Evolutionary conservation across 179 eudicot species (phyloP), one percentile per base, ranked within the genome.

Genomic region (Corrigiola litoralis): DNA sequence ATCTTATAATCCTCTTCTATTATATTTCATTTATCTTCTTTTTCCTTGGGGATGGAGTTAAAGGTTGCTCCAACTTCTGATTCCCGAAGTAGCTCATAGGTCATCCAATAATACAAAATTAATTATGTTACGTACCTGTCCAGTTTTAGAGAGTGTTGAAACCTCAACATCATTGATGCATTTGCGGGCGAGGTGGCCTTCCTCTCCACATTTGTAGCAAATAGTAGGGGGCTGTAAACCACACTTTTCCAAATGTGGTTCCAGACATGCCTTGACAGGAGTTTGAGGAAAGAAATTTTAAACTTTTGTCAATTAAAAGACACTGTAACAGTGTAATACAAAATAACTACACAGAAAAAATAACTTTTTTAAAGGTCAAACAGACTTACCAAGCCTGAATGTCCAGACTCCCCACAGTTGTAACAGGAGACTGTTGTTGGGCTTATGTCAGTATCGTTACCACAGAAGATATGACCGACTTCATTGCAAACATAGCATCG

Each of bases 391-490:
- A 53, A 51, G 40, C 81, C 81, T 33, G 69, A 49, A 63, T 78
- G 81, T 27, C 65, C 76, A 62, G 63, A 37, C 63, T 66, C 59
- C 67, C 78, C 78, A 45, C 76, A 78, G 27, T 66, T 65, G 55
- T 66, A 70, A 62, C 81, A 78, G 61, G 81, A 78, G 10, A 49
- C 63, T 60, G 67, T 37, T 42, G 49, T 28, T 48, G 68, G 61
- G 47, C 50, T 68, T 38, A 67, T 47, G 20, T 50, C 47, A 5
- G 51, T 18, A 41, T 34, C 27, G 59, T 64, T 67, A 50, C 46
- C 70, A 46, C 85, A 81, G 47, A 71, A 76, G 25, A 81, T 54
- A 67, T 81, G 85, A 13, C 85, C 85, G 6, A 54, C 41, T 46
- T 77, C 67, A 34, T 70, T 71, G 77, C 85, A 81, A 62, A 73